Evolutionary conservation across 345 rosid species (phyloP).

Genomic region (Lumnitzera racemosa): DNA sequence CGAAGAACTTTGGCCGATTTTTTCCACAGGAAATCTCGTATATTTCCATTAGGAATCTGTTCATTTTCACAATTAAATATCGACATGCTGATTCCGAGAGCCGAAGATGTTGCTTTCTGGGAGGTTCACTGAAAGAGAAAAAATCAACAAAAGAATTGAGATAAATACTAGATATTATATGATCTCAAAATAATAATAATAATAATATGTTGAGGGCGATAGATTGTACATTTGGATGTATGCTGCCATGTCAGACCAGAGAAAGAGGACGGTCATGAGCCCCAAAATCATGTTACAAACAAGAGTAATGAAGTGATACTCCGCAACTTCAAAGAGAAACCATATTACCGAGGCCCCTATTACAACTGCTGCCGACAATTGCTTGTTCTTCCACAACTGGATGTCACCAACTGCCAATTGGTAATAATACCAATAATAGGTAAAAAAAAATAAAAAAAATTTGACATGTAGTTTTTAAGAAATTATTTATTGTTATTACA

Average conservation of each 20-base stretch:
- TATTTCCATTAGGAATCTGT: conserved; percentile 19
- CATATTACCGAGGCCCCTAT: conserved; percentile 45
- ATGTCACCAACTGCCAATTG: conserved; percentile 47
- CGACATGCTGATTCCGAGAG: conserved; percentile 32
- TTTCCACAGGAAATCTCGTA: conserved; percentile 40
- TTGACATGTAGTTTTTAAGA: no score
- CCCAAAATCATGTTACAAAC: conserved; percentile 42
- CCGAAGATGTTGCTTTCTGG: conserved; percentile 21
- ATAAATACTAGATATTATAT: no score
- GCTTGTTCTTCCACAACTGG: conserved; percentile 59
- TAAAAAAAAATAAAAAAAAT: no score
- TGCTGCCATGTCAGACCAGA: conserved; percentile 49
- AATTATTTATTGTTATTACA: no score
- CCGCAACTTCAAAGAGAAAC: conserved; percentile 59
- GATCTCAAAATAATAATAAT: neutral
- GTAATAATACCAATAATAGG: no score
- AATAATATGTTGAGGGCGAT: neutral
- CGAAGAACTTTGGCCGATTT: conserved; percentile 23
- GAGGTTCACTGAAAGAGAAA: conserved; percentile 30
- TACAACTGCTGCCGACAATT: conserved; percentile 45
- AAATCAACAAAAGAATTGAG: neutral
- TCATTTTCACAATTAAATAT: conserved; percentile 16
- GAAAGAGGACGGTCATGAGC: conserved; percentile 32
- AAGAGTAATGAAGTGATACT: conserved; percentile 50
- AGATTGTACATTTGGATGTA: conserved; percentile 37